phyloP scores from a whole-genome alignment of 2,329 filamentous ascomycete genomes.

The Leptodontidium sp. region DNA sequence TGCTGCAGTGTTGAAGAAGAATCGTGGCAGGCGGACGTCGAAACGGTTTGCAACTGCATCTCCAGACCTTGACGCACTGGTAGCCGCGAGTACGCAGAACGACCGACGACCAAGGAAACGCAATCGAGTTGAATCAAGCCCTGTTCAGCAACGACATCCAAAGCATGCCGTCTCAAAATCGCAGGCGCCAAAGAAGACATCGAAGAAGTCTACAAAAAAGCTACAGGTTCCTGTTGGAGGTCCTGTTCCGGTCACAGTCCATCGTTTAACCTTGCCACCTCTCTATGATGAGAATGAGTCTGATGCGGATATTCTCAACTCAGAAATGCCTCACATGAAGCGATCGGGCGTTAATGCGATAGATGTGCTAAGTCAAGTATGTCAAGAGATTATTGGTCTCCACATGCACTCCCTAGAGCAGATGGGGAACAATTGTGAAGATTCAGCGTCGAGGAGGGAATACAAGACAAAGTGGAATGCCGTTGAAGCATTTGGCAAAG shows the following conservation, averaged over 20 bases:
- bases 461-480: conserved; percentile 62
- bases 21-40: conserved; percentile 49
- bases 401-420: conserved; percentile 58
- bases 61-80: conserved; percentile 52
- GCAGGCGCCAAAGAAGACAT: conserved; percentile 38
- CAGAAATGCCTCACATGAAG: conserved; percentile 62
- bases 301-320: conserved; percentile 55
- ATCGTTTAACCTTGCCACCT: conserved; percentile 63
- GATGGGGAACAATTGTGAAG: conserved; percentile 52
- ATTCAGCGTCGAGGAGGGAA: conserved; percentile 59
- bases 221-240: conserved; percentile 48
- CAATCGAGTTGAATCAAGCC: conserved; percentile 25
- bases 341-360: conserved; percentile 66
- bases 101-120: conserved; percentile 33
- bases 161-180: conserved; percentile 27
- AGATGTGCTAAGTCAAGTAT: conserved; percentile 69
- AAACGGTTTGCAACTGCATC: conserved; percentile 41
- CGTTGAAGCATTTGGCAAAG: conserved; percentile 65
- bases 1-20: conserved; percentile 48
- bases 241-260: conserved; percentile 65
- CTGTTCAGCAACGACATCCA: conserved; percentile 38
- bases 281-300: conserved; percentile 52
- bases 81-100: conserved; percentile 40
- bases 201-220: conserved; percentile 41
- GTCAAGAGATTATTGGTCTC: conserved; percentile 64